Evolutionary conservation across 257 asterid species (phyloP), one percentile per base, ranked within the genome.

Genomic region (Fraxinus americana): DNA sequence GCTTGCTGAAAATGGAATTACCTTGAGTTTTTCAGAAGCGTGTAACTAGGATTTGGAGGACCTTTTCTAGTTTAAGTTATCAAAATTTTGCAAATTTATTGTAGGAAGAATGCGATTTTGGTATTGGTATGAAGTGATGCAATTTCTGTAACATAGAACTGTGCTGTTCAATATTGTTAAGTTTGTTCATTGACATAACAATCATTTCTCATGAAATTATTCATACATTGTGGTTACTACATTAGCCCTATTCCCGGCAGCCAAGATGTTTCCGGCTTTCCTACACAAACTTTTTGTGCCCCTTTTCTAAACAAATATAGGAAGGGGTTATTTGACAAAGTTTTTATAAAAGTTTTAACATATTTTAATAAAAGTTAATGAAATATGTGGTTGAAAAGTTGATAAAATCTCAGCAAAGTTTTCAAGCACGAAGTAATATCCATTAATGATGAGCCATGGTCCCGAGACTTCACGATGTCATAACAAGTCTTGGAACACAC

Each of bases 401-500:
- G 13, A 41, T 11, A 41, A 41, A 36, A 5, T 36, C 34, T 32
- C 3, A 32, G 4, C 43, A 38, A 38, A 38, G 12, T 7, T 1
- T 38, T 11, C 13, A 41, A 9, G 48, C 14, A 41, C 14, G 14
- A 14, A 45, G 54, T 4, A 1, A 5, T 45, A 13, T 45, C 54
- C n/a, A 4, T 12, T 1, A 45, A 12, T 45, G 54, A 12, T 0
- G 19, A 45, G n/a, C 54, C 71, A 3, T 91, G 98, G 93, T 32
- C 90, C 91, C 27, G 83, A 21, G 0, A 81, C 79, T 2, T 90
- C 96, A 4, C 94, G 14, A 11, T 41, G 8, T 90, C 89, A 11
- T 89, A 83, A 50, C 75, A 65, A 29, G 84, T 91, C 1, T 92
- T 96, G 0, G 87, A 78, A 52, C 81, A 88, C 80, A 89, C 97